Evolutionary conservation across 2,329 filamentous ascomycete genomes (phyloP), one percentile per base, ranked within the genome.

Genomic region (Phialemonium atrogriseum): DNA sequence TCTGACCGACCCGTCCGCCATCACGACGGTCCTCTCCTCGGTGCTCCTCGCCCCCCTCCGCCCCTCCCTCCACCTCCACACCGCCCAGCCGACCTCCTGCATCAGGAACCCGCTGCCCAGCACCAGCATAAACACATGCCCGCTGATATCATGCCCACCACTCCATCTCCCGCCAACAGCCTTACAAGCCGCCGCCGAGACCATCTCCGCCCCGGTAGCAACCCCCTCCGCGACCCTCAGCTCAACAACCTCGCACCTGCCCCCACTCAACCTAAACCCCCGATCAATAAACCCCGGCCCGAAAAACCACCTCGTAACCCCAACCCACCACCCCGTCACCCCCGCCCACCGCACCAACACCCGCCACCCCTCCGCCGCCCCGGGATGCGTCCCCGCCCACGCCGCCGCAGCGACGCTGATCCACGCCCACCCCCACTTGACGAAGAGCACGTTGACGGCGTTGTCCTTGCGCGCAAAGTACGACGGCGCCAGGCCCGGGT

Each of bases 381-480:
- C 43, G 49, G 81, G 76, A 50, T 94, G 82, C 15, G 77, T 78
- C 24, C 78, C 55, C 6, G 84, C 55, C 39, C 94, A 85, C 11
- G 73, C 56, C 20, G 72, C 58, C 48, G 94, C 88, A 1, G 84
- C 80, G 8, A 74, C 52, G 0, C 84, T 87, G 18, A 85, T 78
- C 91, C 91, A 98, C 30, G 80, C 73, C 91, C 91, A 98, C 39
- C 89, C 89, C 33, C 84, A 69, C 67, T 98, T 98, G 49, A 98
- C 91, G 51, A 96, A 98, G 48, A 87, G 73, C 27, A 83, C 58
- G 54, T 98, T 98, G 71, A 96, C 83, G 32, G 95, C 47, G 61
- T 98, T 98, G 55, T 77, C 72, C 60, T 98, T 98, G 47, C 81
- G 81, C 27, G 91, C 89, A 55, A 98, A 98, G 66, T 96, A 98